Percentiles rank a stretch among this genome's conserved stretches.
phyloP scores from a whole-genome alignment of 2,329 filamentous ascomycete genomes.

The Dactylellina haptotyla region DNA sequence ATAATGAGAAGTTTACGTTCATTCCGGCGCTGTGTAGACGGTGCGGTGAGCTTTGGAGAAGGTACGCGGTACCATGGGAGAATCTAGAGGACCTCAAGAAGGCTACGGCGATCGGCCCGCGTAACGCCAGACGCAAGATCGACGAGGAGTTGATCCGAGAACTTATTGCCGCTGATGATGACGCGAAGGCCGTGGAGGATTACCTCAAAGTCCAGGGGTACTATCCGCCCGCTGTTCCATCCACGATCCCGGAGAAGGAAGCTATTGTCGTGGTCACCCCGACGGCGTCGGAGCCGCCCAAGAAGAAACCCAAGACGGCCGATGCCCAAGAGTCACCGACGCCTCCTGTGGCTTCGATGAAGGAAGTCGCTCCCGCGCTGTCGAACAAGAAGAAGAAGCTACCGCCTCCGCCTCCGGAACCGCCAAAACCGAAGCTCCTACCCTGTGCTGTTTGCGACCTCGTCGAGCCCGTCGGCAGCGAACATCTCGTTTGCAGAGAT shows the following conservation, averaged over 20 bases:
- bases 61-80: slow-evolving; percentile 96
- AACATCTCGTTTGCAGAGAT: slow-evolving; percentile 81
- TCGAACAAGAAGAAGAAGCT: slow-evolving; percentile 65
- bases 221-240: slow-evolving; percentile 58
- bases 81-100: slow-evolving; percentile 92
- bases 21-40: slow-evolving; percentile 86
- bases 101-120: slow-evolving; percentile 78
- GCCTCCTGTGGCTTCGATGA: slow-evolving; percentile 60
- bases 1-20: slow-evolving; percentile 75
- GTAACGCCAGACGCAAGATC: slow-evolving; percentile 85
- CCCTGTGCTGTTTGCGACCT: slow-evolving; percentile 87
- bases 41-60: slow-evolving; percentile 92
- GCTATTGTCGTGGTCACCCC: slow-evolving; percentile 56
- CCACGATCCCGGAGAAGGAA: slow-evolving; percentile 54
- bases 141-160: slow-evolving; percentile 90
- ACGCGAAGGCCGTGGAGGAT: slow-evolving; percentile 52
- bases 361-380: slow-evolving; percentile 60
- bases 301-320: slow-evolving; percentile 71
- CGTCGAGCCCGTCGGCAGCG: slow-evolving; percentile 75
- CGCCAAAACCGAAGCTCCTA: slow-evolving; percentile 79
- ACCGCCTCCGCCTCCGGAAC: slow-evolving; percentile 75
- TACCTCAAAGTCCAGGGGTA: slow-evolving; percentile 10
- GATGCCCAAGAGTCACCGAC: slow-evolving; percentile 62
- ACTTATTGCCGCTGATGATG: slow-evolving; percentile 72
- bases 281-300: slow-evolving; percentile 66